These are phyloP conservation scores for Talaromyces sp. DNA, from an alignment of 2,329 filamentous ascomycete species.

Conservation along the genomic window DNA sequence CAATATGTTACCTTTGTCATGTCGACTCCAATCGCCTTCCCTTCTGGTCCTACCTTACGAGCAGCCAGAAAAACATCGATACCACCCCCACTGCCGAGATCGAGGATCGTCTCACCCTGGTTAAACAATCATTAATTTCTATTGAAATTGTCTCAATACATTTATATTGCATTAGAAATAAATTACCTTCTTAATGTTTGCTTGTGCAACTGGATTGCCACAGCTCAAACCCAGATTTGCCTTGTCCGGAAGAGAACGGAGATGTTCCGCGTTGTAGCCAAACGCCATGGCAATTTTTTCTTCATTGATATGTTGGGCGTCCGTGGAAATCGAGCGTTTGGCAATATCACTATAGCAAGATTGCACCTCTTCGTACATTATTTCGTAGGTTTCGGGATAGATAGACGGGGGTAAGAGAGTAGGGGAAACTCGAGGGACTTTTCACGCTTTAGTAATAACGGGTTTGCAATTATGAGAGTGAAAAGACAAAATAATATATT, in stretches of 20 bases:
- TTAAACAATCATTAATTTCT: background rate
- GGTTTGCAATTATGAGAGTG: background rate
- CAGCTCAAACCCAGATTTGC: conserved; percentile 52
- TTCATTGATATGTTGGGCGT: conserved; percentile 29
- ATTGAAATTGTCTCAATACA: background rate
- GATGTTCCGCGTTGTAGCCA: conserved; percentile 48
- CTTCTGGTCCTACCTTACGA: conserved; percentile 43
- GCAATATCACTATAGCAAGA: conserved; percentile 6
- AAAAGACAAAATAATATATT: background rate
- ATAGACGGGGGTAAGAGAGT: background rate
- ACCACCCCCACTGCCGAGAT: conserved; percentile 54
- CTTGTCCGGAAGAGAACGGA: conserved; percentile 41
- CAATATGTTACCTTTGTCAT: conserved; percentile 49
- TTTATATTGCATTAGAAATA: background rate
- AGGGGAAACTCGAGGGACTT: background rate
- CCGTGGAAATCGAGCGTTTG: conserved; percentile 17
- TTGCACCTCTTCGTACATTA: background rate
- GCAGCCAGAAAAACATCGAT: conserved; percentile 55
- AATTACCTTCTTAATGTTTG: conserved; percentile 42
- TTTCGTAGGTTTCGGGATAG: background rate
- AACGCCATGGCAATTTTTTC: conserved; percentile 47
- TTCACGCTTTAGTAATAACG: too few species aligned
- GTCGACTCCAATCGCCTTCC: conserved; percentile 53
- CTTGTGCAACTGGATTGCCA: conserved; percentile 49
- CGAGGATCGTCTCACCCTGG: conserved; percentile 53